Evolutionary conservation across 2,329 filamentous ascomycete genomes (phyloP).

Genomic region (Pseudocercospora pini-densiflorae): DNA sequence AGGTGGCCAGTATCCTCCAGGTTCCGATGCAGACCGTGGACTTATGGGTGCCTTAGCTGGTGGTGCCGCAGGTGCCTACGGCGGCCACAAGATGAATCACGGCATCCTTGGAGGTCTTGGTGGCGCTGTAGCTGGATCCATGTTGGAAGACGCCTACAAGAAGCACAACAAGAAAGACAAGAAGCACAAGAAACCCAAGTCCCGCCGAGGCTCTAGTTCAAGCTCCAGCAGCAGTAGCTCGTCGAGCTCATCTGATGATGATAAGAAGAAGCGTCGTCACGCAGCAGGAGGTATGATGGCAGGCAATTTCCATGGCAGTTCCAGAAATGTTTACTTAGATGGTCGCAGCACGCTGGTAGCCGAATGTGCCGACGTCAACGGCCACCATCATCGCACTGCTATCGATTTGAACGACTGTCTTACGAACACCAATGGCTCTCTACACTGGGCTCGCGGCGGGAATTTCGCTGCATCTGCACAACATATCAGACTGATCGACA

Average conservation of each 20-base stretch:
- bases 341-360: conserved; percentile 44
- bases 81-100: conserved; percentile 61
- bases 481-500: conserved; percentile 39
- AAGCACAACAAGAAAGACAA: conserved; percentile 45
- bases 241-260: conserved; percentile 26
- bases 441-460: conserved; percentile 43
- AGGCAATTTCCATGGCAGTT: conserved; percentile 47
- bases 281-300: conserved; percentile 23
- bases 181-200: conserved; percentile 28
- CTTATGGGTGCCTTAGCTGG: conserved; percentile 61
- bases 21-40: conserved; percentile 57
- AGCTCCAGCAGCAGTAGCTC: conserved; percentile 28
- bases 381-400: conserved; percentile 38
- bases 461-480: conserved; percentile 45
- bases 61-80: conserved; percentile 61
- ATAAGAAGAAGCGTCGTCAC: conserved; percentile 24
- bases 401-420: conserved; percentile 46
- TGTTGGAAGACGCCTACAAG: conserved; percentile 60
- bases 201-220: conserved; percentile 22
- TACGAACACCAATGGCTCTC: conserved; percentile 43
- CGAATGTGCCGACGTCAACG: conserved; percentile 39
- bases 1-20: conserved; percentile 16
- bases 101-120: conserved; percentile 62
- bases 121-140: conserved; percentile 60
- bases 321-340: conserved; percentile 42